phyloP scores from a whole-genome alignment of 768 basidiomycete species.

The Coprinopsis sp. region DNA sequence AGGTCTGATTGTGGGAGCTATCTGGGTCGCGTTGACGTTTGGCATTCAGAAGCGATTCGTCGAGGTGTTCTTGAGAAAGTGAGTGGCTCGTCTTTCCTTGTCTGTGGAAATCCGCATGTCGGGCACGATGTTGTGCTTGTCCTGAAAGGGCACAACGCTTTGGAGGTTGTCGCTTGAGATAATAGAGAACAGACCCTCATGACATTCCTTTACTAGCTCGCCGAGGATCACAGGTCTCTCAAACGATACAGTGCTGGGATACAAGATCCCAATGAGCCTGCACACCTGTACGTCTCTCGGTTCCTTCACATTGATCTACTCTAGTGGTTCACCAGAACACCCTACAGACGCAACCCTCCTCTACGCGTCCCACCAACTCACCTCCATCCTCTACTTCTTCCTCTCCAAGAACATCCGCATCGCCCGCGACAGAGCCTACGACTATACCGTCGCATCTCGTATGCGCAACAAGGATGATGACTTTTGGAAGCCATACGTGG shows the following conservation, averaged over 20 bases:
- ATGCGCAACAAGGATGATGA: conserved; percentile 72
- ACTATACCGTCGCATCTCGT: conserved; percentile 80
- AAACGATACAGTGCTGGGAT: conserved; percentile 60
- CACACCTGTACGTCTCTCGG: conserved; percentile 54
- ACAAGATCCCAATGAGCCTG: conserved; percentile 59
- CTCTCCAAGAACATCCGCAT: conserved; percentile 78
- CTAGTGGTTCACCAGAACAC: conserved; percentile 1
- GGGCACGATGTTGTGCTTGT: too few relatives aligned
- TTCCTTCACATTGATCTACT: background rate
- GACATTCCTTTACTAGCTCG: too few relatives aligned
- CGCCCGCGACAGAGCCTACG: conserved; percentile 73
- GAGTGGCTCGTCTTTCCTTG: conserved; percentile 12
- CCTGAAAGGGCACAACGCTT: too few relatives aligned
- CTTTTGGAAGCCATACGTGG: conserved; percentile 82
- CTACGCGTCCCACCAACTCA: conserved; percentile 70
- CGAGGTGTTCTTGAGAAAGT: conserved; percentile 60
- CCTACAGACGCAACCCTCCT: conserved; percentile 66
- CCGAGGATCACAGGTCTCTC: conserved; percentile 60
- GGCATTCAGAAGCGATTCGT: conserved; percentile 68
- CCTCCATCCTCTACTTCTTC: conserved; percentile 75
- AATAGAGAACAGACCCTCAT: too few relatives aligned
- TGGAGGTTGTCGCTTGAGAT: too few relatives aligned
- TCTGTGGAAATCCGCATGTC: too few relatives aligned
- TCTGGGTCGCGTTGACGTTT: conserved; percentile 71
- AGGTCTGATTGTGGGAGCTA: conserved; percentile 61